Evolutionary conservation across 148 eudicot genomes (phyloP).

Genomic region (Spergularia marina): DNA sequence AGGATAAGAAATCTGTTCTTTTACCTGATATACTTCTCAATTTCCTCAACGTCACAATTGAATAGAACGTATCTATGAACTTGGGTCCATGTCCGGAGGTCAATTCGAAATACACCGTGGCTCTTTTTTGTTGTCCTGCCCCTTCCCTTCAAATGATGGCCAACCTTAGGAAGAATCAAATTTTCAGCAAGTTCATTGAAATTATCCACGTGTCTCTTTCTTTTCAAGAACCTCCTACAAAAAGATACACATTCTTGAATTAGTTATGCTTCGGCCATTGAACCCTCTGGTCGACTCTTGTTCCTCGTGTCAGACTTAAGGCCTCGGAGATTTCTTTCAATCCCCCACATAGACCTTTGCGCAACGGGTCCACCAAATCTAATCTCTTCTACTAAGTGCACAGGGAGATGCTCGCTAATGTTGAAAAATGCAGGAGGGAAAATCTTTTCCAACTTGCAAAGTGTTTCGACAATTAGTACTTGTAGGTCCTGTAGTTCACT

Average conservation of each 20-base stretch:
- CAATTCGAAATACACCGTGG: not conserved
- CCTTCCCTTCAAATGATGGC: not conserved
- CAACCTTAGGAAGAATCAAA: not conserved
- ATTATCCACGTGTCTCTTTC: not conserved
- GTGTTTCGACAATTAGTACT: not conserved
- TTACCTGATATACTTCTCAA: conserved; percentile 1
- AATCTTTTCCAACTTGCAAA: not conserved
- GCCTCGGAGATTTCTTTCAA: not conserved
- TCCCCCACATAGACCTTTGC: not conserved
- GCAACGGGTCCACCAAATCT: not conserved
- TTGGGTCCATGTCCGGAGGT: not conserved
- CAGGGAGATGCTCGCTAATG: not conserved
- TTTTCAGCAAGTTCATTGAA: not conserved
- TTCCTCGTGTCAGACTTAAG: not conserved
- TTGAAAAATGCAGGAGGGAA: not conserved
- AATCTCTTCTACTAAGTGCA: not conserved
- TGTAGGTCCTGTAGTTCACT: not conserved
- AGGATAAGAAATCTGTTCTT: not conserved
- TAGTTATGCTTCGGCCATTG: not conserved
- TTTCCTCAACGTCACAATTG: not conserved
- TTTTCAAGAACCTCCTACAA: not conserved
- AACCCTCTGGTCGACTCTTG: not conserved
- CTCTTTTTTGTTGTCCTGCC: not conserved
- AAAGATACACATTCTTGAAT: not conserved
- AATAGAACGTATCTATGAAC: not conserved